Conservation (phyloP, 176 grass and related monocot genomes). For the Panicum miliaceum region DNA sequence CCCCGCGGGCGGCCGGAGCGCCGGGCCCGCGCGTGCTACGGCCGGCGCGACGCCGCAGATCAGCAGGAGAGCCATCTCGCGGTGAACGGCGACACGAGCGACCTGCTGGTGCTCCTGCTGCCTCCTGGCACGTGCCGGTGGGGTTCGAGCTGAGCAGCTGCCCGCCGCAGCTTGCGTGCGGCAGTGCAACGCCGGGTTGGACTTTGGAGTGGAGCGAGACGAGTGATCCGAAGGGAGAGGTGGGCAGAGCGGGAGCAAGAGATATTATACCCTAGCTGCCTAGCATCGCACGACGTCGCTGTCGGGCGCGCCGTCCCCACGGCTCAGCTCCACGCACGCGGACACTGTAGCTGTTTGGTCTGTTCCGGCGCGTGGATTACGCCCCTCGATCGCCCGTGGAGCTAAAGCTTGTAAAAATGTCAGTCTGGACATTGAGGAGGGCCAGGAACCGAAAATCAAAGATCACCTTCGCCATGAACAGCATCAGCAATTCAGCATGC, state of each 20-base stretch:
- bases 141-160: not conserved
- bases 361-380: not conserved
- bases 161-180: not conserved
- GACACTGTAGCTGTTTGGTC: not conserved
- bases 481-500: not conserved
- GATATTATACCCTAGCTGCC: not conserved
- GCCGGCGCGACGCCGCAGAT: constrained; percentile 26
- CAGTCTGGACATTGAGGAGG: constrained; percentile 43
- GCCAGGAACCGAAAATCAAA: constrained; percentile 96
- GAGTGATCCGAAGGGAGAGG: constrained; percentile 4
- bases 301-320: not conserved
- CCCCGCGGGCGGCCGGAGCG: not conserved
- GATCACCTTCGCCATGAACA: constrained; percentile 58
- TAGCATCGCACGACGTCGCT: not conserved
- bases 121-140: not conserved
- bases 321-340: not conserved
- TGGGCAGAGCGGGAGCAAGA: not conserved
- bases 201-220: not conserved
- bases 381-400: not conserved
- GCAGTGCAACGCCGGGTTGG: too few species aligned
- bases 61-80: constrained; percentile 38
- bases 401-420: not conserved
- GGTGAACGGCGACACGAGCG: not conserved
- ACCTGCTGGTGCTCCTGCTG: not conserved
- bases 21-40: not conserved